Conservation (phyloP, 225 moss, liverwort and hornwort genomes). For the Sphagnum tenellum region DNA sequence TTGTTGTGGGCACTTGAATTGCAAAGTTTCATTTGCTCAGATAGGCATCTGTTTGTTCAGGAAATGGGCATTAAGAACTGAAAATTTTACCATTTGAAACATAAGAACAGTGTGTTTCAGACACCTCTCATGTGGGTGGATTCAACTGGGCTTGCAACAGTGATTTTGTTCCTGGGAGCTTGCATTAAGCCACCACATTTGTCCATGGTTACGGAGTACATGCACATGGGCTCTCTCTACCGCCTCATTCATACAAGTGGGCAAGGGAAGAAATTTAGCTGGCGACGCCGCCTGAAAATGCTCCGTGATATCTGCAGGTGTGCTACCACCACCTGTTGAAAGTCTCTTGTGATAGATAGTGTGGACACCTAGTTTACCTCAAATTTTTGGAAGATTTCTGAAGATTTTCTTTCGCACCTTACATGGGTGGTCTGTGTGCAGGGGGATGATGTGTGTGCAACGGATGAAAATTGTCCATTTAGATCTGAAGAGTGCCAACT, state of each 20-base stretch:
- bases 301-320: constrained; percentile 99
- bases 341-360: no score
- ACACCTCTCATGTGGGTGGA: no score
- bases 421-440: constrained; percentile 17
- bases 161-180: constrained; percentile 92
- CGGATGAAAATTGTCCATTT: constrained; percentile 94
- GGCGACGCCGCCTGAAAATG: constrained; percentile 96
- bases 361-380: no score
- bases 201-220: constrained; percentile 97
- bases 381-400: no score
- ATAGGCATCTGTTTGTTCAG: no score
- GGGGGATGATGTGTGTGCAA: constrained; percentile 97
- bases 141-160: constrained; percentile 16
- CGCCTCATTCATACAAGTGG: constrained; percentile 73
- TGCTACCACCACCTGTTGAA: background rate
- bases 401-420: no score
- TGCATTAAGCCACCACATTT: constrained; percentile 95
- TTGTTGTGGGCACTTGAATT: no score
- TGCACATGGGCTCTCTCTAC: constrained; percentile 92
- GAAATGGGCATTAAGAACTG: no score
- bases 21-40: no score
- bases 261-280: constrained; percentile 84
- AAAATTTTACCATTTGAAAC: no score
- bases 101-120: no score
- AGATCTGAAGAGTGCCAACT: constrained; percentile 97